Percentiles rank a stretch among this genome's conserved stretches.
These are phyloP conservation scores for Colletotrichum orchidophilum DNA, from an alignment of 2,329 filamentous ascomycete species.

Conservation along the genomic window DNA sequence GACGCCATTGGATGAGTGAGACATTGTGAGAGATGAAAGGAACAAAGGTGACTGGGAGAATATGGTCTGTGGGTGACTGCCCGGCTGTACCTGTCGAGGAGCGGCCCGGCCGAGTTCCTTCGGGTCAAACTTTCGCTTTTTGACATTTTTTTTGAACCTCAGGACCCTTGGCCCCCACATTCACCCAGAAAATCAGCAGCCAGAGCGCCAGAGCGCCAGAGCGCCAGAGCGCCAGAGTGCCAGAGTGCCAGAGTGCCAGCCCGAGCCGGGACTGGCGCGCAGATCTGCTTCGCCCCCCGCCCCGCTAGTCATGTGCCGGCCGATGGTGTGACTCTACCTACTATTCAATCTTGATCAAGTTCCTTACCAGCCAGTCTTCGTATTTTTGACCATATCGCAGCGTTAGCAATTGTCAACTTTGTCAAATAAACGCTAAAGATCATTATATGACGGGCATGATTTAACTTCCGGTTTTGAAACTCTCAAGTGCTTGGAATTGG, in stretches of 20 bases:
- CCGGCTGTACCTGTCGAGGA: not conserved
- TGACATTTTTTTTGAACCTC: not conserved
- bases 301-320: not conserved
- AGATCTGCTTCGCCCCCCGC: conserved; percentile 12
- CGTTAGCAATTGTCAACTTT: rapidly evolving
- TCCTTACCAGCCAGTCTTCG: not conserved
- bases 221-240: not conserved
- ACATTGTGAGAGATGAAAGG: not conserved
- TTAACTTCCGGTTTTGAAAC: not conserved
- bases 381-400: not conserved
- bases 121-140: not conserved
- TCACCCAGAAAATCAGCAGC: not conserved
- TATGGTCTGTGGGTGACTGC: not conserved
- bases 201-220: not conserved
- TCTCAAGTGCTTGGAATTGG: not conserved
- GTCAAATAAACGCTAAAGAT: not conserved
- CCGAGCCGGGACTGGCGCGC: not conserved
- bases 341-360: not conserved
- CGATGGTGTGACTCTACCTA: not conserved
- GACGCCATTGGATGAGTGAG: not conserved
- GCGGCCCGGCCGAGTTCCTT: not conserved
- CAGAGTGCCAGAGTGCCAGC: not conserved
- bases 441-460: not conserved
- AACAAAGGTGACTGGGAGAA: not conserved
- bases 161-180: not conserved